Evolutionary conservation across 495 filamentous ascomycete genomes (phyloP).

Genomic region (Podospora conica): DNA sequence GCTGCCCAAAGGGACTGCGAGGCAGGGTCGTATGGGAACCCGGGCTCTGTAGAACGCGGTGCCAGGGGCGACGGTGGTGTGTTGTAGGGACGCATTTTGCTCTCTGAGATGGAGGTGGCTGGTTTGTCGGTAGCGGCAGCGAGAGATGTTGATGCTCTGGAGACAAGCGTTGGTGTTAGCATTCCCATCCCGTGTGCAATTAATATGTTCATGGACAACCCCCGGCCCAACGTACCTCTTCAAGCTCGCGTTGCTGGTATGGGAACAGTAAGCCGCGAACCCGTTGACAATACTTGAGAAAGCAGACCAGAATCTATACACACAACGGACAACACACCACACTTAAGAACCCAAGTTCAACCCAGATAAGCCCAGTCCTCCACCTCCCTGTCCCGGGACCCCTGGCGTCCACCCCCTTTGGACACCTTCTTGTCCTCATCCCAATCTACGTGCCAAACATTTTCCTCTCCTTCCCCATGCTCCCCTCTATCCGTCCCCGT

Average conservation of each 20-base stretch:
- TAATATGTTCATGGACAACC: neutral
- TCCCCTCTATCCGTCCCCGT: too few relatives aligned
- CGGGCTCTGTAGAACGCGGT: neutral
- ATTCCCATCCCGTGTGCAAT: neutral
- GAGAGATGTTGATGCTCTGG: neutral
- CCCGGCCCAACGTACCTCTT: neutral
- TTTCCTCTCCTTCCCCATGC: too few relatives aligned
- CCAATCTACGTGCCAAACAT: neutral
- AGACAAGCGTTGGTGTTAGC: neutral
- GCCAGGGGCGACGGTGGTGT: neutral
- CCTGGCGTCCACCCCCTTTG: neutral
- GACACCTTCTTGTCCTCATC: neutral
- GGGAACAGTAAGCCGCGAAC: neutral
- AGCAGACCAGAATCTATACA: neutral
- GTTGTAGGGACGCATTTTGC: neutral
- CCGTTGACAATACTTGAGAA: neutral
- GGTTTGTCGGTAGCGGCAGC: neutral
- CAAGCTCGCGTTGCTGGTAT: neutral
- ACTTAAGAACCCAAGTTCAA: neutral
- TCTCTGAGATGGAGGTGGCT: neutral
- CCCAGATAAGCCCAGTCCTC: neutral
- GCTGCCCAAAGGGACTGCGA: neutral
- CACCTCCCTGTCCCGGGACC: too few relatives aligned
- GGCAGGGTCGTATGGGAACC: neutral
- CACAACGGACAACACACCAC: neutral